Conservation (phyloP, 352 stramenopile genomes). For the Phytopythium litorale region DNA sequence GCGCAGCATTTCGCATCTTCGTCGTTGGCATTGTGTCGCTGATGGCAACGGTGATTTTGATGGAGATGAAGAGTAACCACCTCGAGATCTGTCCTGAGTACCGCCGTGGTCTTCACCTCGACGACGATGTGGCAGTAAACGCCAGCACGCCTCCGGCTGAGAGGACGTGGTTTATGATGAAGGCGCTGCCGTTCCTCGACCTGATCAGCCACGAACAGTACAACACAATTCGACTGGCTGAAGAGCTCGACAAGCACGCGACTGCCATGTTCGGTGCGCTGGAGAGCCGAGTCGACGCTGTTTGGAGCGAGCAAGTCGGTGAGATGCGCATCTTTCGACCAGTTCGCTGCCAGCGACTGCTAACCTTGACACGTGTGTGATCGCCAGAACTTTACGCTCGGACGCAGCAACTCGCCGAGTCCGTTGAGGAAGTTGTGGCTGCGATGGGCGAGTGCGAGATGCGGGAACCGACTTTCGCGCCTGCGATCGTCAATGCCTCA, state of each 20-base stretch:
- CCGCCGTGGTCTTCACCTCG: background rate
- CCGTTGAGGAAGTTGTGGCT: too few relatives aligned
- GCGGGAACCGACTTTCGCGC: background rate
- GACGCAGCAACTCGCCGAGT: background rate
- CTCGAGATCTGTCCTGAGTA: background rate
- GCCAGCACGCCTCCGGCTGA: background rate
- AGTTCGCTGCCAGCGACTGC: background rate
- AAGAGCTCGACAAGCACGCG: conserved; percentile 25
- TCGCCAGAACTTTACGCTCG: background rate
- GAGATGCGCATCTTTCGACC: background rate
- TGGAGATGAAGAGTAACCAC: background rate
- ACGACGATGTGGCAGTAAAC: background rate
- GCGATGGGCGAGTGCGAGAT: background rate
- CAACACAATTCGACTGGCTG: conserved; percentile 17
- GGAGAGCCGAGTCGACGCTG: conserved; percentile 21
- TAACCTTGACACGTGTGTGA: background rate
- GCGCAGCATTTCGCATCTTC: conserved; percentile 12
- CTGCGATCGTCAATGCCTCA: background rate
- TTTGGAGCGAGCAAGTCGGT: conserved; percentile 3
- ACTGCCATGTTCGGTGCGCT: conserved; percentile 30
- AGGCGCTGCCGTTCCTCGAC: background rate
- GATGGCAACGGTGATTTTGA: background rate
- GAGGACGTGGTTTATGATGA: conserved; percentile 22
- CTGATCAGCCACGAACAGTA: conserved; percentile 16
- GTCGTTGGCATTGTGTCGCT: background rate